Conservation (phyloP, 768 basidiomycete species). For the Inosperma sp. region DNA sequence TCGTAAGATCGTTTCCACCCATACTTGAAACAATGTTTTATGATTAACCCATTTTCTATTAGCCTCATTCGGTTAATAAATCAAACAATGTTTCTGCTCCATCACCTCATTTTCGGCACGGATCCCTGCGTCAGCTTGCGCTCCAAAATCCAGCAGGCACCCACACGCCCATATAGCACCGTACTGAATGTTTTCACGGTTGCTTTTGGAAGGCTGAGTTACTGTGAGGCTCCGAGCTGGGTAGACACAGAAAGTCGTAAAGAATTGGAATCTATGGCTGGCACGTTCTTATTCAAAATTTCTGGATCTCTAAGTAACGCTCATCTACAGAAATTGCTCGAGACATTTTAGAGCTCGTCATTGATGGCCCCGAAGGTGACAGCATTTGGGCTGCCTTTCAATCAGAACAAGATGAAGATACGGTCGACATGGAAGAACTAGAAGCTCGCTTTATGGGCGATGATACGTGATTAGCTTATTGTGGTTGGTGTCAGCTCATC, state of each 20-base stretch:
- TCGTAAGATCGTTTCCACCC: slow-evolving; percentile 33
- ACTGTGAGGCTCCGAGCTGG: slow-evolving; percentile 63
- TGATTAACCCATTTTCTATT: slow-evolving; percentile 1
- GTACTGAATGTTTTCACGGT: slow-evolving; percentile 68
- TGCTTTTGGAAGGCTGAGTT: slow-evolving; percentile 72
- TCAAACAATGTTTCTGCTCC: slow-evolving; percentile 54
- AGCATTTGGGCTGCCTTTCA: slow-evolving; percentile 60
- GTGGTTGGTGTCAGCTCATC: slow-evolving; percentile 5
- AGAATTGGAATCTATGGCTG: slow-evolving; percentile 43
- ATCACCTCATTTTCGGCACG: slow-evolving; percentile 54
- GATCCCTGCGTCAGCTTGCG: slow-evolving; percentile 50
- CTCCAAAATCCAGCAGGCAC: slow-evolving; percentile 52
- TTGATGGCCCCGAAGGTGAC: slow-evolving; percentile 70
- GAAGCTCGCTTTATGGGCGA: slow-evolving; percentile 44
- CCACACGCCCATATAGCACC: slow-evolving; percentile 53
- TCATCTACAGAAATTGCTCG: slow-evolving; percentile 48
- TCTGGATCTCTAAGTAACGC: slow-evolving; percentile 1
- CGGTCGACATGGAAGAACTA: slow-evolving; percentile 55
- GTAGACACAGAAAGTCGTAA: slow-evolving; percentile 35
- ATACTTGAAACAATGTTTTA: not conserved
- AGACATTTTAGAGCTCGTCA: slow-evolving; percentile 59
- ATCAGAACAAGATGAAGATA: slow-evolving; percentile 38
- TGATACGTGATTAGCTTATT: slow-evolving; percentile 9
- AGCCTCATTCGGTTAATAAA: slow-evolving; percentile 51
- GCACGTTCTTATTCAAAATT: slow-evolving; percentile 30